These are phyloP conservation scores for Sechiopsis laciniata DNA, from an alignment of 306 rosid genomes.

Conservation along the genomic window DNA sequence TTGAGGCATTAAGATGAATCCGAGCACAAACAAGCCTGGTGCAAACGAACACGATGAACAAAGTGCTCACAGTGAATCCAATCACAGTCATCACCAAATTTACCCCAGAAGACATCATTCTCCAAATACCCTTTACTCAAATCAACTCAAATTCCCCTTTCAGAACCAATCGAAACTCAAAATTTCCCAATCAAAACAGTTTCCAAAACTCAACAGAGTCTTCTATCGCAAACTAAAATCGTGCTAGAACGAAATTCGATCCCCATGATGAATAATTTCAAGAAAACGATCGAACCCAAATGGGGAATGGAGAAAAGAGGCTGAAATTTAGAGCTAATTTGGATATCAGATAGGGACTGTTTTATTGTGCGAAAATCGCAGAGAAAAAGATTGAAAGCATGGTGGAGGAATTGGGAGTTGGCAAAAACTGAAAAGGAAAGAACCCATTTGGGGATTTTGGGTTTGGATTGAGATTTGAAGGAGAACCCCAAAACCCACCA, in stretches of 20 bases:
- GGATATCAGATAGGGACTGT: conserved; percentile 19
- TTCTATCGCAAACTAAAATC: too few relatives aligned
- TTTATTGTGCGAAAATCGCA: conserved; percentile 18
- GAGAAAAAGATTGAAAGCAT: conserved; percentile 8
- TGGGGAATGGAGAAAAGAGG: not conserved
- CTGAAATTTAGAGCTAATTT: not conserved
- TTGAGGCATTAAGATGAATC: conserved; percentile 68
- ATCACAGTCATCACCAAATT: conserved; percentile 95
- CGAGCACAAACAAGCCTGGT: conserved; percentile 85
- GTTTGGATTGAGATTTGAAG: not conserved
- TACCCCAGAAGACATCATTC: conserved; percentile 71
- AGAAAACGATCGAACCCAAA: not conserved
- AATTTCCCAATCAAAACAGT: conserved; percentile 21
- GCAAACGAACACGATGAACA: conserved; percentile 87
- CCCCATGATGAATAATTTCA: conserved; percentile 7
- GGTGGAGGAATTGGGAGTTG: conserved; percentile 16
- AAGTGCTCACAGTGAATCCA: conserved; percentile 86
- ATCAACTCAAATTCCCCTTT: not conserved
- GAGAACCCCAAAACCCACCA: conserved; percentile 1
- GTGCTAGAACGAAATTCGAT: conserved; percentile 11
- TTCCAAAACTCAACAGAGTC: conserved; percentile 7
- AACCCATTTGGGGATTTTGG: conserved; percentile 21
- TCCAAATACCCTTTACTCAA: not conserved
- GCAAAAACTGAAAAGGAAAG: conserved; percentile 14
- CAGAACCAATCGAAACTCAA: conserved; percentile 4